Percentiles rank a stretch among this genome's conserved stretches.
phyloP scores from a whole-genome alignment of 495 filamentous ascomycete genomes.

The Parachaetomium inaequale region DNA sequence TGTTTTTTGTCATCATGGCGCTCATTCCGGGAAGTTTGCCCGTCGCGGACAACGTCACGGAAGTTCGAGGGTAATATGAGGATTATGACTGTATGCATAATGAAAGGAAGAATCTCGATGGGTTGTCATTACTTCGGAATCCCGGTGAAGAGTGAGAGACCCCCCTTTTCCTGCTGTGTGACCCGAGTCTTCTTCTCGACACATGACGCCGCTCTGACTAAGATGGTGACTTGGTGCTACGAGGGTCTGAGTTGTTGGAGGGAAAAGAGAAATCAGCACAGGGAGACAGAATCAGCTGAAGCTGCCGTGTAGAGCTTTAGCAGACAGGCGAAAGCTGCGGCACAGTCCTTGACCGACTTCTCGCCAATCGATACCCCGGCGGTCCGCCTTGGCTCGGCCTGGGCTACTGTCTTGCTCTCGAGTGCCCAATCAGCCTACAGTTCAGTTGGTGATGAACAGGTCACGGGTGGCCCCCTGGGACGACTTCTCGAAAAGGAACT shows the following conservation, averaged over 20 bases:
- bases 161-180: not conserved
- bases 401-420: not conserved
- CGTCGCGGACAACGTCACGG: not conserved
- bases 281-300: not conserved
- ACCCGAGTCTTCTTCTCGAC: not conserved
- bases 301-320: not conserved
- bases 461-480: not conserved
- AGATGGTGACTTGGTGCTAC: not conserved
- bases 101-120: constrained; percentile 18
- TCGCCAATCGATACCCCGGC: not conserved
- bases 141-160: not conserved
- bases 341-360: not conserved
- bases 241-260: not conserved
- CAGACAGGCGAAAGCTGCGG: not conserved
- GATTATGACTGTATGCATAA: constrained; percentile 30
- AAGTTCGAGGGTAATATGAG: constrained; percentile 19
- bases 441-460: not conserved
- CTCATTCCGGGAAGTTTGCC: constrained; percentile 4
- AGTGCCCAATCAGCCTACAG: not conserved
- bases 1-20: constrained; percentile 18
- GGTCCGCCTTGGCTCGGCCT: not conserved
- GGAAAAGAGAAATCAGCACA: not conserved
- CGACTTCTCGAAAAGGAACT: not conserved
- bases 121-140: not conserved
- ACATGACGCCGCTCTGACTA: not conserved